Evolutionary conservation across 441 rosid species (phyloP), one percentile per base, ranked within the genome.

Genomic region (Adansonia rubrostipa): DNA sequence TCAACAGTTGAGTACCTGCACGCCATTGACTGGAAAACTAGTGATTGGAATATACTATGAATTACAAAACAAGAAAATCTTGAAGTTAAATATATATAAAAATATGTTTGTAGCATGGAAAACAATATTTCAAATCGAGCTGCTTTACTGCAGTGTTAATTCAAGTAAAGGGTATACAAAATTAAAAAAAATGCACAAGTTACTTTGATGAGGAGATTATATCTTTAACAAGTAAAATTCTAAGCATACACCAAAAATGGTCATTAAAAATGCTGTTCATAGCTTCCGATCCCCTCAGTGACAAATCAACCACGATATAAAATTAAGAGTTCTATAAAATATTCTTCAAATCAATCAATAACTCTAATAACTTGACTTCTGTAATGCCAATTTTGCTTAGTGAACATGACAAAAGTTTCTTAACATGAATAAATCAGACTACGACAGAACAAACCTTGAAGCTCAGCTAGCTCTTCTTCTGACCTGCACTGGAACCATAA

Each of bases 401-500:
- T 20, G 14, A 53, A 42, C 20, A 56, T n/a, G 20, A 24, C 28
- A 77, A 8, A 42, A 9, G 33, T 5, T n/a, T 20, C 54, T 68
- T 19, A 4, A 10, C 61, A 24, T 47, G 36, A 47, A 44, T 28
- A 71, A 13, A 61, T n/a, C 63, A 78, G 33, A 71, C 14, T 9
- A 57, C n/a, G 47, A 19, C 13, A 9, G 47, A 64, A 47, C 86
- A 79, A 74, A 96, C 99, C 99, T 91, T 91, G 90, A 82, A 96
- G 89, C 88, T 96, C 92, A 71, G 87, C 91, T 75, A 94, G 93
- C 91, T 94, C 99, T 82, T 93, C 94, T 86, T 94, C 97, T 80
- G 97, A 94, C 97, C 99, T 96, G 98, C 88, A 84, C 99, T 94
- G 97, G 87, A 89, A 83, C 81, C 86, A 82, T 72, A 78, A 76